Percentiles rank a stretch among this genome's conserved stretches.
Conservation (phyloP, 1,284 basidiomycete genomes). For the Prillingera fragicola region DNA sequence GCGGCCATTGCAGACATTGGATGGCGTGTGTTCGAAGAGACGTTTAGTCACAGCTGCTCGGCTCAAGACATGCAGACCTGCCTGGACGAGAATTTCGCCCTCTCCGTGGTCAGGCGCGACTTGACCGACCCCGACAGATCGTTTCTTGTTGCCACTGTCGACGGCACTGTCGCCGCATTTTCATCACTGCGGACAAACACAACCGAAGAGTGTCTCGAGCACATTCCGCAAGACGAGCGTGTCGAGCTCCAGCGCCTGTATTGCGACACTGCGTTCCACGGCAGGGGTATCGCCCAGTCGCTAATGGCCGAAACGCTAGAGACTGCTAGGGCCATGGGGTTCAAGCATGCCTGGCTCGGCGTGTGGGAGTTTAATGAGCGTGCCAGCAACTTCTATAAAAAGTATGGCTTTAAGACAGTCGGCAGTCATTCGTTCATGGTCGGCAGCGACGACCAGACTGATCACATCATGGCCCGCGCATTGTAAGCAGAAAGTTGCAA, state of each 20-base stretch:
- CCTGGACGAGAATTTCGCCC: constrained; percentile 9
- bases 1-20: constrained; percentile 6
- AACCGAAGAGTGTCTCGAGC: constrained; percentile 7
- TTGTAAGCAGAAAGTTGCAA: constrained; percentile 3
- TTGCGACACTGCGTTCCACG: constrained; percentile 22
- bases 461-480: constrained; percentile 8
- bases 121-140: constrained; percentile 1
- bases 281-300: constrained; percentile 20
- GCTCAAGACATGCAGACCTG: constrained; percentile 11
- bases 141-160: constrained; percentile 3
- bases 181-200: constrained; percentile 3
- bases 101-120: constrained; percentile 1
- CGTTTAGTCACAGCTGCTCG: constrained; percentile 14
- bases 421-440: constrained; percentile 18
- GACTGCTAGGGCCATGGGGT: constrained; percentile 17
- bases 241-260: constrained; percentile 16
- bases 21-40: constrained; percentile 5
- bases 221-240: constrained; percentile 3
- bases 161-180: constrained; percentile 8
- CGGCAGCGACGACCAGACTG: constrained; percentile 12
- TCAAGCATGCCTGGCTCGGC: constrained; percentile 29
- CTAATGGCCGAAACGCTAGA: constrained; percentile 20
- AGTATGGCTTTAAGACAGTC: constrained; percentile 22
- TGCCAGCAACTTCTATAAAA: constrained; percentile 28
- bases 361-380: constrained; percentile 31